Percentiles rank a stretch among this genome's conserved stretches.
phyloP scores from a whole-genome alignment of 768 basidiomycete genomes.

The Hygrophoropsis aurantiaca region DNA sequence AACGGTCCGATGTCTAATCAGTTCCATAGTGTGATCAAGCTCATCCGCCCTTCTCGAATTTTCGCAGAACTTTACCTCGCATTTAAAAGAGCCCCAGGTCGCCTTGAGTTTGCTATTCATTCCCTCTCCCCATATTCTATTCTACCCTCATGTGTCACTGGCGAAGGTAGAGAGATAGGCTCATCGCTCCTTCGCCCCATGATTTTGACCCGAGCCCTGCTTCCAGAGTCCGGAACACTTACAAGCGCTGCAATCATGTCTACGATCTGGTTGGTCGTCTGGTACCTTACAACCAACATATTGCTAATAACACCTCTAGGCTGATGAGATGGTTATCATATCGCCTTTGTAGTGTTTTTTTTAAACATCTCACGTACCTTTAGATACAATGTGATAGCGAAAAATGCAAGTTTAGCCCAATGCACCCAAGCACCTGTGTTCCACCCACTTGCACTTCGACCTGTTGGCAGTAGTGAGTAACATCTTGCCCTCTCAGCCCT shows the following conservation, averaged over 20 bases:
- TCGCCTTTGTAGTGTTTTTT: constrained; percentile 9
- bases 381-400: constrained; percentile 67
- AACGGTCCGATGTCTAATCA: constrained; percentile 23
- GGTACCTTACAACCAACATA: constrained; percentile 6
- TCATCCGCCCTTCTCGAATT: constrained; percentile 21
- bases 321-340: constrained; percentile 55
- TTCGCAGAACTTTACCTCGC: constrained; percentile 12
- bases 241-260: constrained; percentile 55
- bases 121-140: constrained; percentile 19
- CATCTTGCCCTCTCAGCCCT: constrained; percentile 8
- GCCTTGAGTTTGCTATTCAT: neutral
- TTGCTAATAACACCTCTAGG: constrained; percentile 35
- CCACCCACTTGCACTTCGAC: constrained; percentile 53
- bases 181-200: constrained; percentile 14
- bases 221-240: constrained; percentile 63
- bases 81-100: constrained; percentile 20
- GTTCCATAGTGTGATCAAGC: constrained; percentile 20
- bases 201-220: constrained; percentile 3
- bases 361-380: constrained; percentile 14
- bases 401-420: constrained; percentile 69
- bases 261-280: constrained; percentile 47
- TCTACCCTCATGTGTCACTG: constrained; percentile 60
- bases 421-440: constrained; percentile 60
- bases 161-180: constrained; percentile 54
- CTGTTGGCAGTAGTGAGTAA: constrained; percentile 78